Percentiles rank a stretch among this genome's conserved stretches.
Conservation (phyloP, 2,329 filamentous ascomycete genomes). For the Allantophomopsis cytisporea region DNA sequence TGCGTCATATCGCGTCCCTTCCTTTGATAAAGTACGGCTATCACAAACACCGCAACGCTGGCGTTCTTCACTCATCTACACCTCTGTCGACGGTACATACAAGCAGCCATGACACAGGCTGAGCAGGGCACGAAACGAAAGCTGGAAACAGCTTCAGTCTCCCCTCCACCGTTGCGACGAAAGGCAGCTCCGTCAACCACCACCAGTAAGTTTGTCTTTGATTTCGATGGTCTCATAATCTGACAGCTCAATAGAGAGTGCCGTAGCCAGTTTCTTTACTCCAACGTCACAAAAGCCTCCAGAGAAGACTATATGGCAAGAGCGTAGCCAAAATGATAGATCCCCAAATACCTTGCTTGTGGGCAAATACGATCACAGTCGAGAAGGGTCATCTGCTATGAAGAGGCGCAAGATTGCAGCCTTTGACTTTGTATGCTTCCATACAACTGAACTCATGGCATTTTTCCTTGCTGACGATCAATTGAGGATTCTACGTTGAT, state of each 20-base stretch:
- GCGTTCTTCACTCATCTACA: too few relatives aligned
- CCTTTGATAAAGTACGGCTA: too few relatives aligned
- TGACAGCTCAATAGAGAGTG: constrained; percentile 34
- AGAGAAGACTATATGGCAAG: constrained; percentile 58
- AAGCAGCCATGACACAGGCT: constrained; percentile 9
- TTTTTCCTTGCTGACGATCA: background rate
- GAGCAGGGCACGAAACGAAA: constrained; percentile 13
- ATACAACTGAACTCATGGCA: background rate
- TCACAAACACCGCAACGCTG: too few relatives aligned
- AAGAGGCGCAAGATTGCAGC: constrained; percentile 50
- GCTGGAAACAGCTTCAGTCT: constrained; percentile 11
- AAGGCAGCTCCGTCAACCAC: constrained; percentile 21
- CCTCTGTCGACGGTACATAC: background rate
- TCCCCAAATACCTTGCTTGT: constrained; percentile 51
- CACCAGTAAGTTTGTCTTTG: constrained; percentile 9
- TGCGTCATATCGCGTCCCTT: too few relatives aligned
- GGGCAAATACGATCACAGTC: constrained; percentile 44
- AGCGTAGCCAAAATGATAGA: constrained; percentile 40
- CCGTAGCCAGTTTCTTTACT: constrained; percentile 78
- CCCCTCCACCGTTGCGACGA: constrained; percentile 18
- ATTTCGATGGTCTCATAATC: background rate
- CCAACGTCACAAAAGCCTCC: constrained; percentile 75
- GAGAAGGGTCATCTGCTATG: constrained; percentile 1
- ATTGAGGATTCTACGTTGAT: constrained; percentile 77
- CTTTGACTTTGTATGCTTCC: constrained; percentile 46